Evolutionary conservation across 257 asterid species (phyloP).

Genomic region (Lithospermum erythrorhizon): DNA sequence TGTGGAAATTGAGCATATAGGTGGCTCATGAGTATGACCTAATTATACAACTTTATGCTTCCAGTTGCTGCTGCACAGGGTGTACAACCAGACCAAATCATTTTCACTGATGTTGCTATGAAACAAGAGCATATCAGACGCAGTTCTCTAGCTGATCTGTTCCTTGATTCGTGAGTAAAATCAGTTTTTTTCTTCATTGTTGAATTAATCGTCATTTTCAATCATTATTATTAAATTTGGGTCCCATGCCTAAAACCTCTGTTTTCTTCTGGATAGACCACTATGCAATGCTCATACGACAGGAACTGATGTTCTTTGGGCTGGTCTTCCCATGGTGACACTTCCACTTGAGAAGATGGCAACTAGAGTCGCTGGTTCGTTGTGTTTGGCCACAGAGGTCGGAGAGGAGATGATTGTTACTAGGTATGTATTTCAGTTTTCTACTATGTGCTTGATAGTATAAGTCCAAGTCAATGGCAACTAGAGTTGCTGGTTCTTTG

Average conservation of each 20-base stretch:
- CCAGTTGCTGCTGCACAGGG: slow-evolving; percentile 96
- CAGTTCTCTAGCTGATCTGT: slow-evolving; percentile 89
- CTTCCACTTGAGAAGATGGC: slow-evolving; percentile 99
- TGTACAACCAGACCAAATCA: slow-evolving; percentile 85
- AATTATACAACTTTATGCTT: slow-evolving; percentile 5
- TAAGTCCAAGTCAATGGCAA: slow-evolving; percentile 44
- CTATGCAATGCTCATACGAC: slow-evolving; percentile 99
- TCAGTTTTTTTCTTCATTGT: too few relatives aligned
- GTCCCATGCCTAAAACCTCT: background rate
- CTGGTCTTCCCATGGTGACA: slow-evolving; percentile 93
- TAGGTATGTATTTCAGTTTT: slow-evolving; percentile 35
- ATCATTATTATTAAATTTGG: background rate
- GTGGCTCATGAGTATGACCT: background rate
- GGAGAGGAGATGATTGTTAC: slow-evolving; percentile 95
- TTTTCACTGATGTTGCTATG: slow-evolving; percentile 96
- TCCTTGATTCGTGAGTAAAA: slow-evolving; percentile 73
- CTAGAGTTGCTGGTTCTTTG: slow-evolving; percentile 97
- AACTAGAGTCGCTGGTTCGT: slow-evolving; percentile 96
- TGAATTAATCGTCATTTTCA: background rate
- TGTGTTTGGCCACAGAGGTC: slow-evolving; percentile 93
- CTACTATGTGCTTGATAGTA: background rate
- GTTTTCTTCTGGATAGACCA: slow-evolving; percentile 43
- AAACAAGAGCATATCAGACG: slow-evolving; percentile 95
- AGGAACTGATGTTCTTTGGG: slow-evolving; percentile 99
- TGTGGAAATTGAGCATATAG: background rate